Base-by-base conservation (phyloP, 306 rosid species). In the Malus fusca region DNA sequence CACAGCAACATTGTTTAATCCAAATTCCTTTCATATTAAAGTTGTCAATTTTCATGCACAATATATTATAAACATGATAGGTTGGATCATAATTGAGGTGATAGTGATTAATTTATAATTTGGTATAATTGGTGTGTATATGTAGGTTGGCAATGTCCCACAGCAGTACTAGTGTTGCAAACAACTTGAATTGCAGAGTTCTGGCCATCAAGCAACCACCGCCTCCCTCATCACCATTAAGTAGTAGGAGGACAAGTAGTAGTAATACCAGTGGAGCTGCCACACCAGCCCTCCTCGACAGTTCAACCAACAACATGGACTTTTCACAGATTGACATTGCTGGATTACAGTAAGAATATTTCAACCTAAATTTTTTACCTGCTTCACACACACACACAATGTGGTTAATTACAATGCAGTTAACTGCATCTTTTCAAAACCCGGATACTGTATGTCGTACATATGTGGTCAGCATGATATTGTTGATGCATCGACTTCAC, bases 261-360 rank as follows among this genome's bases (percentile, higher is more conserved):
- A 3, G 5, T 58, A 58, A n/a, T 22, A 58, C 30, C 53, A 10
- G 22, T 28, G 25, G 26, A 18, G 25, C 71, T 46, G 62, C 81
- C 68, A 74, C 68, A 26, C 73, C 79, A 31, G 78, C 59, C 4
- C 59, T 76, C 5, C 66, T 85, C n/a, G 86, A 87, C 80, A 62
- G 81, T 73, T 87, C 96, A 80, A 82, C 84, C 44, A 31, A 64
- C 81, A 89, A 73, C 88, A 33, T 94, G 85, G 97, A 90, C 88
- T 89, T 92, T 81, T 92, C 98, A 5, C 96, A 86, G 55, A 89
- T 92, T 52, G 78, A 92, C 61, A 62, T 92, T 69, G 83, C 90
- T 60, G 71, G 81, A 56, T 84, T 90, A 78, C 74, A 79, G 98
- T 94, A 83, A 86, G 95, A 64, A 30, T 64, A 17, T 65, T 43